Percentiles rank a stretch among this genome's conserved stretches.
phyloP scores from a whole-genome alignment of 768 basidiomycete genomes.

The Guyanaporus albipodus region DNA sequence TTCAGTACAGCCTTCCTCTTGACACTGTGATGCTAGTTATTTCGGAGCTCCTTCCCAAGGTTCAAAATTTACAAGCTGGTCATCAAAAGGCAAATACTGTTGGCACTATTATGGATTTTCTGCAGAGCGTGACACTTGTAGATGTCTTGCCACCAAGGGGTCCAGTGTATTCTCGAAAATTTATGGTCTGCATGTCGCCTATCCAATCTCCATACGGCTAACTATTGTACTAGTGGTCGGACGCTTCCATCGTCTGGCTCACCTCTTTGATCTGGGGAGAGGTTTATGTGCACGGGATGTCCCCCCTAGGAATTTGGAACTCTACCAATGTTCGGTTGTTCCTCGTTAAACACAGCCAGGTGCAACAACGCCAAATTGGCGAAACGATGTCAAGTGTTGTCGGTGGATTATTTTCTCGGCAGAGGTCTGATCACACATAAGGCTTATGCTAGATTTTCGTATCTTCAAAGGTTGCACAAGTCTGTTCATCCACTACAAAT shows the following conservation, averaged over 20 bases:
- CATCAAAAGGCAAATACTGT: constrained; percentile 58
- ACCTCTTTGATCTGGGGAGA: constrained; percentile 95
- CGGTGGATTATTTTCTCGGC: constrained; percentile 63
- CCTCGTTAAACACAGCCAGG: constrained; percentile 82
- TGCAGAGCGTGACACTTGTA: constrained; percentile 63
- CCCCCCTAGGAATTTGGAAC: constrained; percentile 86
- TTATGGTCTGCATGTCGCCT: constrained; percentile 51
- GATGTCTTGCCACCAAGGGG: constrained; percentile 73
- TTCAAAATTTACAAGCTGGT: constrained; percentile 77
- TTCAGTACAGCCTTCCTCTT: constrained; percentile 65
- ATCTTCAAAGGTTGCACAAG: constrained; percentile 74
- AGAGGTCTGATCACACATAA: constrained; percentile 27
- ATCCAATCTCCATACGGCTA: background rate
- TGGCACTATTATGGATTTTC: constrained; percentile 67
- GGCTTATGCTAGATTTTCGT: no score
- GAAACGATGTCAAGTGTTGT: constrained; percentile 80
- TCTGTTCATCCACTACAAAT: constrained; percentile 40
- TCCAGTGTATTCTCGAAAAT: constrained; percentile 63
- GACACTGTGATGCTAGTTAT: constrained; percentile 86
- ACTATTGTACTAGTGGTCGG: constrained; percentile 67
- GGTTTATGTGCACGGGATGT: constrained; percentile 87
- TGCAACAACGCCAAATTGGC: constrained; percentile 64
- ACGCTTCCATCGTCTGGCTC: constrained; percentile 87
- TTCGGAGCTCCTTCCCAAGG: constrained; percentile 80
- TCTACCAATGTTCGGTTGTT: constrained; percentile 86